A percentile compares a stretch with the other conserved stretches of the same genome.
Evolutionary conservation across 2,329 filamentous ascomycete species (phyloP).

Genomic region (Trichoderma sp.): DNA sequence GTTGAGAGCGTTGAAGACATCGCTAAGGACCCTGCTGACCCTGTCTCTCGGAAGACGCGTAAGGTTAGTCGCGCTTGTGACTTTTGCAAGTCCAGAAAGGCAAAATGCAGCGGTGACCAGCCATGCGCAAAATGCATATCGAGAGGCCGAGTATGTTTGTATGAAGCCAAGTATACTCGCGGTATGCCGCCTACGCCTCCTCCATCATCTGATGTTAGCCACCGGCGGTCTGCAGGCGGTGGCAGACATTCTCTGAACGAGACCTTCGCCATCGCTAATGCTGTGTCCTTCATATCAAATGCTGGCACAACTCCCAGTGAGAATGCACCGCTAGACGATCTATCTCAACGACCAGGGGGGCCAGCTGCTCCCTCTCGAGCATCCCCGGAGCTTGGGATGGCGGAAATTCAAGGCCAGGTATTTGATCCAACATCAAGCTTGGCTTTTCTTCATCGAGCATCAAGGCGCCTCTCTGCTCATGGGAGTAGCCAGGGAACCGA

Average conservation of each 20-base stretch:
- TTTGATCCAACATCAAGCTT: constrained; percentile 51
- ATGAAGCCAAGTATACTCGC: constrained; percentile 34
- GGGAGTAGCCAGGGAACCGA: constrained; percentile 29
- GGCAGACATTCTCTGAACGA: not conserved
- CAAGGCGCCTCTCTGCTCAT: constrained; percentile 47
- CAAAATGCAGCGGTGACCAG: constrained; percentile 30
- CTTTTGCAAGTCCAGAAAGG: constrained; percentile 30
- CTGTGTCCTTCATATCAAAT: not conserved
- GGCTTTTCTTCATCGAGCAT: constrained; percentile 52
- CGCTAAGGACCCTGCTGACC: not conserved
- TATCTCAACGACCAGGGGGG: not conserved
- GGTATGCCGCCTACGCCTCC: constrained; percentile 36
- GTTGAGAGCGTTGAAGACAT: not conserved
- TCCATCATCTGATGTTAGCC: constrained; percentile 10
- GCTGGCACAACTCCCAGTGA: not conserved
- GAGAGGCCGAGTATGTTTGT: constrained; percentile 30
- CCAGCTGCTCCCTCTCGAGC: constrained; percentile 34
- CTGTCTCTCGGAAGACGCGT: constrained; percentile 23
- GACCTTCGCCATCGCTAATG: not conserved
- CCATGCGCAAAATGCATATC: constrained; percentile 33
- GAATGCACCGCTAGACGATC: not conserved
- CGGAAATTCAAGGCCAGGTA: constrained; percentile 52
- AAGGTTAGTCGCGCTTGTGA: constrained; percentile 36
- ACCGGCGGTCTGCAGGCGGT: not conserved
- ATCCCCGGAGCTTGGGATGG: constrained; percentile 45